Evolutionary conservation across 768 basidiomycete species (phyloP).

Genomic region (Auriculariales sp.): DNA sequence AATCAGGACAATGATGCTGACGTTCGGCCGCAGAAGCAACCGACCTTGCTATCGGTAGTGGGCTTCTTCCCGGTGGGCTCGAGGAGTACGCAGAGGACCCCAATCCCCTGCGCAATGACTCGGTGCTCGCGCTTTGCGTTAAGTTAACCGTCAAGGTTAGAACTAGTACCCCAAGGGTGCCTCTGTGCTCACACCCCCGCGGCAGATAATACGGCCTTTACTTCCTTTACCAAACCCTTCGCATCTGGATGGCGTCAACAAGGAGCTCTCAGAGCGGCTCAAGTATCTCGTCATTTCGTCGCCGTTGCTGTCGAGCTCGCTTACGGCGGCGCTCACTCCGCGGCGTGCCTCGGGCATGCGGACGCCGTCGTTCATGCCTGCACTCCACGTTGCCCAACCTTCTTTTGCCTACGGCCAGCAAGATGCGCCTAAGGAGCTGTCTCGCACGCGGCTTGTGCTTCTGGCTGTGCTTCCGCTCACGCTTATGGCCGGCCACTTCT

Average conservation of each 20-base stretch:
- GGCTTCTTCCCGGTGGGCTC: slow-evolving; percentile 3
- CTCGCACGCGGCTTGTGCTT: background rate
- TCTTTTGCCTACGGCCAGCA: slow-evolving; percentile 11
- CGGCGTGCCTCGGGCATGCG: slow-evolving; percentile 17
- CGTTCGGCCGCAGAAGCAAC: slow-evolving; percentile 21
- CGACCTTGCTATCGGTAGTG: slow-evolving; percentile 16
- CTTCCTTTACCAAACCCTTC: slow-evolving; percentile 3
- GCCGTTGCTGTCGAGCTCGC: slow-evolving; percentile 47
- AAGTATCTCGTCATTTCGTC: slow-evolving; percentile 77
- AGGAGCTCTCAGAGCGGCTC: slow-evolving; percentile 60
- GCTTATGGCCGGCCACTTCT: slow-evolving; percentile 8
- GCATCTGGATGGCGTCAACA: slow-evolving; percentile 12
- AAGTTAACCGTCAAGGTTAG: slow-evolving; percentile 22
- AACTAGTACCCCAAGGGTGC: slow-evolving; percentile 20
- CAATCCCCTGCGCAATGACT: background rate
- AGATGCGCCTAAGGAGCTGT: background rate
- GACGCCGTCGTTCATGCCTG: slow-evolving; percentile 16
- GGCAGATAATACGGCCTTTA: slow-evolving; percentile 8
- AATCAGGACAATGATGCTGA: slow-evolving; percentile 1
- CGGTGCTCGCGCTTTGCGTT: slow-evolving; percentile 7
- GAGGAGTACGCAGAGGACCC: background rate
- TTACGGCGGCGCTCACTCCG: slow-evolving; percentile 25
- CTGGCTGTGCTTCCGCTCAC: background rate
- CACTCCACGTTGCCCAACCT: slow-evolving; percentile 35
- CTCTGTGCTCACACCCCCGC: slow-evolving; percentile 2